Evolutionary conservation across 1,139 yeast genomes (phyloP), one percentile per base, ranked within the genome.

Genomic region (Schwanniomyces etchellsii): DNA sequence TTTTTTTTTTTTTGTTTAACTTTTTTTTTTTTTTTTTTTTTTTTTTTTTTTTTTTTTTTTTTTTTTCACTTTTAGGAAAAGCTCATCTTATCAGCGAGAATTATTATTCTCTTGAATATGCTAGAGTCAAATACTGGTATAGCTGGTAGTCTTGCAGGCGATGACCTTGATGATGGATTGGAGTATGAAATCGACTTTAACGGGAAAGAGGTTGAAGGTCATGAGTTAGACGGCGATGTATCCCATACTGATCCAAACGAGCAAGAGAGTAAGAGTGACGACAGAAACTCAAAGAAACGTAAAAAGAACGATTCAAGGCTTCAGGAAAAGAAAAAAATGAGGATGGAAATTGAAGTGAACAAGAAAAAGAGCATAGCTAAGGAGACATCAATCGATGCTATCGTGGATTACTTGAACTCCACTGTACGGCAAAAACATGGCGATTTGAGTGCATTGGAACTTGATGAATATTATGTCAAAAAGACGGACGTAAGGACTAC

Each of bases 81-180:
- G n/a, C n/a, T n/a, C n/a, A n/a, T n/a, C n/a, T n/a, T n/a, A n/a
- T n/a, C n/a, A n/a, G n/a, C n/a, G n/a, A n/a, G n/a, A n/a, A n/a
- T n/a, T n/a, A n/a, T n/a, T n/a, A n/a, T n/a, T n/a, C n/a, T n/a
- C n/a, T n/a, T n/a, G n/a, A n/a, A n/a, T n/a, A n/a, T n/a, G n/a
- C n/a, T n/a, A n/a, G n/a, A n/a, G n/a, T n/a, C n/a, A n/a, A n/a
- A n/a, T n/a, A n/a, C n/a, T n/a, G n/a, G n/a, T n/a, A n/a, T n/a
- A n/a, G n/a, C n/a, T n/a, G n/a, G n/a, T n/a, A n/a, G n/a, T n/a
- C n/a, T n/a, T n/a, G 48, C 31, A 30, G 52, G 39, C 2, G 89
- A 81, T 47, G 86, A 78, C 37, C 59, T 81, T 29, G 83, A 79
- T 32, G 89, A 81, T 48, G 85, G 83, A 2, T 63, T 81, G 27